Evolutionary conservation across 495 filamentous ascomycete species (phyloP).

Genomic region (Podospora sp.): DNA sequence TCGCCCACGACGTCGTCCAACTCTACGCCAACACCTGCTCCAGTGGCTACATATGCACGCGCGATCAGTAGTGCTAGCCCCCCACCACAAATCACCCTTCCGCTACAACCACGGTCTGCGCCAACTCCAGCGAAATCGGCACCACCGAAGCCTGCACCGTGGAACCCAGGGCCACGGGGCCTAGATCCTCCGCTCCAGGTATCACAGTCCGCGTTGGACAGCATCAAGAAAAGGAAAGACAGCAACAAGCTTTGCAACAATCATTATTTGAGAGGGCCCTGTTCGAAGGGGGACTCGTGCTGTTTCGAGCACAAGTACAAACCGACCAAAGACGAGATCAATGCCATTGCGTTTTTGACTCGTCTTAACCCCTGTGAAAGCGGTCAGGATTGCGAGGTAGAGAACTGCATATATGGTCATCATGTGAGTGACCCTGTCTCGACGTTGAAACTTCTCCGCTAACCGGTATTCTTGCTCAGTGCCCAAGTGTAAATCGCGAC

Average conservation of each 20-base stretch:
- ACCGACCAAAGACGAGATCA: conserved; percentile 65
- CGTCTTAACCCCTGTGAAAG: conserved; percentile 78
- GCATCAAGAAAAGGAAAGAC: conserved; percentile 73
- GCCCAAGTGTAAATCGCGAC: conserved; percentile 41
- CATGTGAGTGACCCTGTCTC: conserved; percentile 40
- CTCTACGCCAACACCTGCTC: conserved; percentile 25
- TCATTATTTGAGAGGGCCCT: conserved; percentile 75
- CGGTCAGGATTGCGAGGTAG: conserved; percentile 69
- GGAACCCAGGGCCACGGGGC: conserved; percentile 57
- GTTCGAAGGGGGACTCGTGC: conserved; percentile 71
- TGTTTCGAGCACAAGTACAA: conserved; percentile 76
- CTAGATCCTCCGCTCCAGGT: conserved; percentile 52
- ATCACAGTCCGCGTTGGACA: conserved; percentile 67
- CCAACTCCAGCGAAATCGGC: conserved; percentile 20
- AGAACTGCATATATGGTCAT: conserved; percentile 86
- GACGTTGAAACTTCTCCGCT: background rate
- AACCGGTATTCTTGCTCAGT: conserved; percentile 25
- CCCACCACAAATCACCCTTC: conserved; percentile 41
- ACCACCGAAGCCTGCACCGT: conserved; percentile 31
- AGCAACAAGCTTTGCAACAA: conserved; percentile 83
- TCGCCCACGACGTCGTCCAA: conserved; percentile 23
- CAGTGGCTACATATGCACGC: conserved; percentile 34
- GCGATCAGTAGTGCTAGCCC: conserved; percentile 39
- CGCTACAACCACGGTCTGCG: conserved; percentile 29
- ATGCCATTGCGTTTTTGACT: conserved; percentile 68